Percentiles rank a stretch among this genome's conserved stretches.
phyloP scores from a whole-genome alignment of 192 early-diverging fungal genomes.

The Podila verticillata region DNA sequence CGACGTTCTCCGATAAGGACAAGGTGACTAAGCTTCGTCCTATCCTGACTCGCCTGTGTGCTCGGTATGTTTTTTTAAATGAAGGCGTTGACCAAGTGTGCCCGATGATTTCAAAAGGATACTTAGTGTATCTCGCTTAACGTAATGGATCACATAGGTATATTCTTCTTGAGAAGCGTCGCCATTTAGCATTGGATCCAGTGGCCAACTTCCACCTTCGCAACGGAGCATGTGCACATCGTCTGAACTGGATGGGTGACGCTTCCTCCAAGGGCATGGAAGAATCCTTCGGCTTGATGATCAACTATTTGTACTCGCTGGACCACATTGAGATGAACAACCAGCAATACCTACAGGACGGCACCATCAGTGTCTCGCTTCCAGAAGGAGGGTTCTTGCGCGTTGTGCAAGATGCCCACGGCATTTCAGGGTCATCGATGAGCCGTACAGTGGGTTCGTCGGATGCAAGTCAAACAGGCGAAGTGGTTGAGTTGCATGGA shows the following conservation, averaged over 20 bases:
- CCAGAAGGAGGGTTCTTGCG: slow-evolving; percentile 13
- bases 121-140: not conserved
- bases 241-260: slow-evolving; percentile 91
- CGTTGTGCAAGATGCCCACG: not conserved
- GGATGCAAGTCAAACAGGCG: not conserved
- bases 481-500: slow-evolving; percentile 10
- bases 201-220: slow-evolving; percentile 97
- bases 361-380: slow-evolving; percentile 63
- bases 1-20: slow-evolving; percentile 26
- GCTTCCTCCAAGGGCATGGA: slow-evolving; percentile 78
- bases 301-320: slow-evolving; percentile 90
- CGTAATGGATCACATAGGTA: slow-evolving; percentile 52
- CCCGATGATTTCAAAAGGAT: not conserved
- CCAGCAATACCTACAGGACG: slow-evolving; percentile 71
- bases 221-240: slow-evolving; percentile 91
- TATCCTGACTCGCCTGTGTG: slow-evolving; percentile 68
- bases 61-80: slow-evolving; percentile 45
- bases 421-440: not conserved
- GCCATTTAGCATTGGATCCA: slow-evolving; percentile 79
- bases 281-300: slow-evolving; percentile 94
- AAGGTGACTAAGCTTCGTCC: slow-evolving; percentile 56
- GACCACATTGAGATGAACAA: slow-evolving; percentile 85
- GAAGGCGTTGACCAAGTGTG: not conserved
- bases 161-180: slow-evolving; percentile 73
- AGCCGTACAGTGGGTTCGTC: not conserved